phyloP scores from a whole-genome alignment of 106 monocot species.

The Dendrobium catenatum region DNA sequence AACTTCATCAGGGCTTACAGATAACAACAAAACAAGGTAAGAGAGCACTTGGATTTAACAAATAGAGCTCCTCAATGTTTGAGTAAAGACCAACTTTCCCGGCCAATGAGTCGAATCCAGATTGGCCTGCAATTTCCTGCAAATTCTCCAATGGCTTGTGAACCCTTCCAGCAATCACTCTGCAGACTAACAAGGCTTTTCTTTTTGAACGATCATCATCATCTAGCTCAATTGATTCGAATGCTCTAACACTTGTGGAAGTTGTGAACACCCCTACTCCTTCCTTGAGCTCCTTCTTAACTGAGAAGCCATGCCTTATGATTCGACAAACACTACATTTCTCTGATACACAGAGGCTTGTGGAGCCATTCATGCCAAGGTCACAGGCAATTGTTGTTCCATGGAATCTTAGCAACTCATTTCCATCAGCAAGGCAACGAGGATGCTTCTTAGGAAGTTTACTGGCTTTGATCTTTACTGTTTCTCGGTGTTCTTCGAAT shows the following conservation, averaged over 20 bases:
- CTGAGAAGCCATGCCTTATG: constrained; percentile 69
- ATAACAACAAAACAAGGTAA: constrained; percentile 82
- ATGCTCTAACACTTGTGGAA: constrained; percentile 84
- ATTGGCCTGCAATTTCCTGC: constrained; percentile 38
- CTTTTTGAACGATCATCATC: constrained; percentile 37
- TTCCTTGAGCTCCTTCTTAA: constrained; percentile 35
- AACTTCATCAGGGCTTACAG: constrained; percentile 47
- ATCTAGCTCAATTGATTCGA: constrained; percentile 50
- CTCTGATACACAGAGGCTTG: constrained; percentile 64
- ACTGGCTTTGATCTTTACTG: constrained; percentile 75
- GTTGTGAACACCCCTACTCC: constrained; percentile 86
- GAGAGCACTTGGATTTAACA: constrained; percentile 73
- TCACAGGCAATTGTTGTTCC: constrained; percentile 74
- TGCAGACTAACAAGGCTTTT: constrained; percentile 77
- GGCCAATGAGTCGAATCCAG: constrained; percentile 74
- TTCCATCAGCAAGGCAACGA: constrained; percentile 91
- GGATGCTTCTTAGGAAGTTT: constrained; percentile 95
- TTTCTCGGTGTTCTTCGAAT: constrained; percentile 86
- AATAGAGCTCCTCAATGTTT: constrained; percentile 77
- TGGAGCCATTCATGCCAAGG: constrained; percentile 61
- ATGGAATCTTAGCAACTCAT: constrained; percentile 82
- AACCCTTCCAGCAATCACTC: constrained; percentile 88
- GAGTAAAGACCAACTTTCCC: constrained; percentile 73
- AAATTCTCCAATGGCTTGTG: constrained; percentile 82
- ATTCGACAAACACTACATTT: constrained; percentile 75